Percentiles rank a stretch among this genome's conserved stretches.
Conservation (phyloP, 2,329 filamentous ascomycete species). For the Tricladium varicosporioides region DNA sequence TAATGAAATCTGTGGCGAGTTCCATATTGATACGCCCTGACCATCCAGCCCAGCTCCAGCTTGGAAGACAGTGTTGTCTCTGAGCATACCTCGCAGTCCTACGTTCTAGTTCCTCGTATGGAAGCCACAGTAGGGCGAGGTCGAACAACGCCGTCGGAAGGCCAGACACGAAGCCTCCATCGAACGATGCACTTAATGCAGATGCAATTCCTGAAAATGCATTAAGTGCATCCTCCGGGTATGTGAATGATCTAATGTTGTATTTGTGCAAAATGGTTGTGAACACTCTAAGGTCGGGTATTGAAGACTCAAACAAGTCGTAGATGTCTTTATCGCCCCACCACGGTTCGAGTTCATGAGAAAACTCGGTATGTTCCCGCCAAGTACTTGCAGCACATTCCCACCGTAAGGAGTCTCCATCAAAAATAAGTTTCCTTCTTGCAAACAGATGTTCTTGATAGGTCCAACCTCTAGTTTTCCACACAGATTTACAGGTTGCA, state of each 20-base stretch:
- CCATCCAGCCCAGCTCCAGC: not conserved
- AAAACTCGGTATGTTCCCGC: too few relatives aligned
- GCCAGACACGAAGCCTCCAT: constrained; percentile 20
- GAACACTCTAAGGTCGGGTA: not conserved
- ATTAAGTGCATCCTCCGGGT: constrained; percentile 15
- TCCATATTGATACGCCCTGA: not conserved
- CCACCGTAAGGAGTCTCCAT: too few relatives aligned
- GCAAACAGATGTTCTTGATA: not conserved
- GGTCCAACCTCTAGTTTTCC: not conserved
- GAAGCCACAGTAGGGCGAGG: constrained; percentile 14
- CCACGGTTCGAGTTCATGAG: too few relatives aligned
- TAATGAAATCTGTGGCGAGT: not conserved
- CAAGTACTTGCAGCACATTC: too few relatives aligned
- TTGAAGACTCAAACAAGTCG: not conserved
- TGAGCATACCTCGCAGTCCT: not conserved
- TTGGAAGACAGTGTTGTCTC: not conserved
- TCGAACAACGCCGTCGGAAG: constrained; percentile 23
- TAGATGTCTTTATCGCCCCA: too few relatives aligned
- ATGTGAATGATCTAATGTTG: constrained; percentile 6
- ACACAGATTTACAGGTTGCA: not conserved
- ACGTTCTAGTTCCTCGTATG: not conserved
- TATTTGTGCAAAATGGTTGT: not conserved
- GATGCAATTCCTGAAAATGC: constrained; percentile 11
- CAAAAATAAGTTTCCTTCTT: not conserved
- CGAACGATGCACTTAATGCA: constrained; percentile 11